Evolutionary conservation across 2,329 filamentous ascomycete genomes (phyloP).

Genomic region (Domatiomyces catenatus): DNA sequence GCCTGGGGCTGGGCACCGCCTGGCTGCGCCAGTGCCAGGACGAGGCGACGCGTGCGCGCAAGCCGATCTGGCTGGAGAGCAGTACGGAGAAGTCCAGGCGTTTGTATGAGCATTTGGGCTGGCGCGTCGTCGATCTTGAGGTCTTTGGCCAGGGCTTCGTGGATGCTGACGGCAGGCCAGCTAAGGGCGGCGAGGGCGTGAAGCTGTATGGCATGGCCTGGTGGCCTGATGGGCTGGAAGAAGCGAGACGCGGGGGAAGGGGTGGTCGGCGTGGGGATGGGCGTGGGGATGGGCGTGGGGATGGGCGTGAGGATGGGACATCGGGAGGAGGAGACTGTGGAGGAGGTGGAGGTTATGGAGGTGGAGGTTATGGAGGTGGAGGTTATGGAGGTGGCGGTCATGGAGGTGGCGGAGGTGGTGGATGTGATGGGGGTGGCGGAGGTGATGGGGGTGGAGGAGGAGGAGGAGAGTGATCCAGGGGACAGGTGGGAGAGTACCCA

Average conservation of each 20-base stretch:
- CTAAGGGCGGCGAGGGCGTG: background rate
- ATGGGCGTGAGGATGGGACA: too few relatives aligned
- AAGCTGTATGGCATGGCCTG: background rate
- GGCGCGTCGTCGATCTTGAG: conserved; percentile 6
- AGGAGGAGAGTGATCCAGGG: background rate
- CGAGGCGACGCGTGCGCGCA: background rate
- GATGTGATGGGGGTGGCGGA: too few relatives aligned
- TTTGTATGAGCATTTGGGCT: conserved; percentile 13
- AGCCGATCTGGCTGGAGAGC: conserved; percentile 14
- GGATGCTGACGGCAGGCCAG: conserved; percentile 6
- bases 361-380: too few relatives aligned
- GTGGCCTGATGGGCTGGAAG: background rate
- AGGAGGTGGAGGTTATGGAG: too few relatives aligned
- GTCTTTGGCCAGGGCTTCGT: conserved; percentile 9
- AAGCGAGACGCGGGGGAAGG: too few relatives aligned
- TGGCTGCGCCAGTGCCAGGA: background rate
- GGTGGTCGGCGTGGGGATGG: too few relatives aligned
- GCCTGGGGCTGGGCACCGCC: background rate
- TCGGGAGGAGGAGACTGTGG: too few relatives aligned
- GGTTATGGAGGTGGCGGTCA: too few relatives aligned
- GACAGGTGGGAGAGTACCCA: background rate
- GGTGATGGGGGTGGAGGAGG: background rate
- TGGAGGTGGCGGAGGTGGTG: too few relatives aligned
- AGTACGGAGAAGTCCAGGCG: conserved; percentile 10
- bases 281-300: too few relatives aligned